Evolutionary conservation across 139 green algal species (phyloP), one percentile per base, ranked within the genome.

Genomic region (Tetraselmis striata): DNA sequence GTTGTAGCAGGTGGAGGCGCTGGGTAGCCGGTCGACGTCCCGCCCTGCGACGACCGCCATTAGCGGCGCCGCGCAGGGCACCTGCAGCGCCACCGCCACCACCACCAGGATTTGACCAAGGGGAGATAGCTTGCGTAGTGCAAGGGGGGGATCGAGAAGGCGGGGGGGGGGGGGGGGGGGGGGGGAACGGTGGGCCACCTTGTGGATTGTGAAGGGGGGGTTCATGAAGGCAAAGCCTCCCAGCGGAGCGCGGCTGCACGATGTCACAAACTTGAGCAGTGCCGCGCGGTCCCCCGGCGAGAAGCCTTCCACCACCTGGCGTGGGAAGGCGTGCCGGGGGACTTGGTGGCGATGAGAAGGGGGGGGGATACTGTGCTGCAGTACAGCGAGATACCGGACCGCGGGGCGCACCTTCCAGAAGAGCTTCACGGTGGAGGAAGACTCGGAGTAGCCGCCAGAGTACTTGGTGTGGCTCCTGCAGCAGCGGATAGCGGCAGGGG

Each of bases 251-350:
- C 94, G 87, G 59, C 87, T 93, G 87, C 91, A 95, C 59, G 86
- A 88, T 1, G 96, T 99, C 2, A 95, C 91, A 82, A 99, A 99
- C 58, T 91, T 91, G 45, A 98, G 88, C 77, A 98, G 82, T n/a
- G 82, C 84, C 23, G 83, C 76, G 24, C 86, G 87, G 76, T 96
- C 86, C 1, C 83, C 31, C 2, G 85, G 45, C 2, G 26, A 87
- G 28, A 96, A 83, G 31, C 88, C 84, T 1, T 75, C 29, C 59
- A 96, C 81, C 30, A 94, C 92, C 1, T 84, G 25, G n/a, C n/a
- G n/a, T n/a, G n/a, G n/a, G n/a, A n/a, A n/a, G n/a, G n/a, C n/a
- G n/a, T n/a, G n/a, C n/a, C n/a, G n/a, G n/a, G n/a, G n/a, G n/a
- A n/a, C n/a, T n/a, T n/a, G n/a, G n/a, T n/a, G n/a, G n/a, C n/a